Base-by-base conservation (phyloP, 1,284 basidiomycete genomes). In the Leccinum solheimii region DNA sequence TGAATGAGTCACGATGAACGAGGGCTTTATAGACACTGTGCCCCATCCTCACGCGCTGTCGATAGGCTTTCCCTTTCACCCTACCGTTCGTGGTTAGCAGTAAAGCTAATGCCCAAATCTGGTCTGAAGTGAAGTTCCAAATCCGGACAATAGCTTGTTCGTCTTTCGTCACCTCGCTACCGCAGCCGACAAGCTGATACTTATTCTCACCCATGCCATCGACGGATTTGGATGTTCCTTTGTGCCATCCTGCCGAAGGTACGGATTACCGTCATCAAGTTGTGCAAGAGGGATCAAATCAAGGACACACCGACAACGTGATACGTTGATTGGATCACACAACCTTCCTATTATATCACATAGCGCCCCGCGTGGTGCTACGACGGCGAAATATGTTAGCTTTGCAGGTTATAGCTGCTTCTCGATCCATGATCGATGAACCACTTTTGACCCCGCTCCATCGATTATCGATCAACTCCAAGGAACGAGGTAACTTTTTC, bases 141-240 rank as follows among this genome's bases (percentile, higher is more conserved):
- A 75, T 72, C 65, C 57, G 65, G 74, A 57, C 9, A 34, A 57
- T 73, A 43, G 56, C 63, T 76, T 76, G 72, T 76, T 64, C 60
- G 10, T 34, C 26, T 56, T 40, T 54, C 40, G 16, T 56, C 57
- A 14, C 54, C 14, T 52, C 58, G 50, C 16, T 32, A 27, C 48
- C 49, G 32, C 27, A 8, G 19, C 6, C 26, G 52, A 40, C 57
- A 67, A 40, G 19, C 30, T 45, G 26, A 7, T 11, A 43, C 52
- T 7, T 7, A 49, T 43, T 54, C 62, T 62, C 55, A 62, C 57
- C 38, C 9, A 19, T 38, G 10, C 53, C 19, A 45, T 57, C 3
- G 48, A 55, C 60, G 16, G 36, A 54, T 74, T 64, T 63, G 34
- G 71, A 19, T 7, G 40, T 68, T 45, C 38, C 67, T 56, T 75